Base-by-base conservation (phyloP, 352 stramenopile species). In the Globisporangium megalacanthum region DNA sequence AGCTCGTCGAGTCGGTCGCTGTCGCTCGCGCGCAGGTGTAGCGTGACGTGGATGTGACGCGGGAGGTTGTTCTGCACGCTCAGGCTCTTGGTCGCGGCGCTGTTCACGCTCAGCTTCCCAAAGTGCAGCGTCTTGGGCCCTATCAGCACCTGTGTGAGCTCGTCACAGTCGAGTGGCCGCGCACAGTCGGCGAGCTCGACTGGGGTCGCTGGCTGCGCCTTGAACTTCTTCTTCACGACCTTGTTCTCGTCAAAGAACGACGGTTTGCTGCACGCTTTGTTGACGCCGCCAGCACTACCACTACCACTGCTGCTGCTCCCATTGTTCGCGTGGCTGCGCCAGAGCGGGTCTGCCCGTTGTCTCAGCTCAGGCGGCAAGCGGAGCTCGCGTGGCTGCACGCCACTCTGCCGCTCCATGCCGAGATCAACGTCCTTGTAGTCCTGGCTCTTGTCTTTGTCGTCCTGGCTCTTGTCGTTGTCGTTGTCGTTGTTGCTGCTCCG, bases 221-320 rank as follows among this genome's bases (percentile, higher is more conserved):
- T 97, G 69, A 96, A 98, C 45, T 98, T 98, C 56, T 90, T 90
- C 63, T 92, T 91, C 35, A 97, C 72, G 29, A 97, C 76, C 60
- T 92, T 95, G 49, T 93, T 88, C 14, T 94, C 88, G 50, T 97
- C 84, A 36, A 94, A 88, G 41, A 84, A 70, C 0, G 62, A 25
- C 31, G 25, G 25, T 29, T 29, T 29, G 25, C 25, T 29, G 25
- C 83, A 86, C 1, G 66, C 62, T 14, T 79, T 83, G 25, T 7
- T 49, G 7, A 17, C 17, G 6, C 54, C 66, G 0, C 62, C 63
- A 11, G 53, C 41, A 13, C 51, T 59, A 31, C 55, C 41, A 13
- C 51, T 59, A 31, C 55, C 54, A 3, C 63, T 64, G 15, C 48
- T 45, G 25, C 52, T 61, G 29, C 55, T 58, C 6, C 35, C 35